Percentiles rank a stretch among this genome's conserved stretches.
phyloP scores from a whole-genome alignment of 371 early-diverging fungal species.

The Conidiobolus incongruus region DNA sequence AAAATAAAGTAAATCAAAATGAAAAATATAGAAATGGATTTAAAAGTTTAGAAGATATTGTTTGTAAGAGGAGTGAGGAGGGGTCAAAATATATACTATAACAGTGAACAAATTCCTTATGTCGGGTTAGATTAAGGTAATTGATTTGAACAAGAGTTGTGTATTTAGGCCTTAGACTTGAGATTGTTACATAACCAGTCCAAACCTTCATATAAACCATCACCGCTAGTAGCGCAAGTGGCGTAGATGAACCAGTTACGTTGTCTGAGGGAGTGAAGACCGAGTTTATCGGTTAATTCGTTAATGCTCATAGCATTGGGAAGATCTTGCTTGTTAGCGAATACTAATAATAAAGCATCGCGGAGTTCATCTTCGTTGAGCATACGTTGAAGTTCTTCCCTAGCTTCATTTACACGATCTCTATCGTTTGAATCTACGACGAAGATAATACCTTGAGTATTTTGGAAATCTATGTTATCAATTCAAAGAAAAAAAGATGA shows the following conservation, averaged over 20 bases:
- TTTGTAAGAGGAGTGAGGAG: too few species aligned
- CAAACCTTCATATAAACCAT: slow-evolving; percentile 86
- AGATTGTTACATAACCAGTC: slow-evolving; percentile 46
- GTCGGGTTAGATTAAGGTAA: too few species aligned
- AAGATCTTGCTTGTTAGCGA: slow-evolving; percentile 85
- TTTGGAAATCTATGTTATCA: slow-evolving; percentile 61
- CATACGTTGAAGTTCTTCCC: slow-evolving; percentile 70
- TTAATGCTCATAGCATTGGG: slow-evolving; percentile 69
- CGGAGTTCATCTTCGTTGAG: slow-evolving; percentile 72
- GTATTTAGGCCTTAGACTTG: slow-evolving; percentile 17
- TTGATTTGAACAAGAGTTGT: too few species aligned
- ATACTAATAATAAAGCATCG: slow-evolving; percentile 57
- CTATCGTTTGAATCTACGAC: slow-evolving; percentile 89
- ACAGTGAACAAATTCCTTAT: too few species aligned
- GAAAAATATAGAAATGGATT: too few species aligned
- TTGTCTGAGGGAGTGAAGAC: slow-evolving; percentile 52
- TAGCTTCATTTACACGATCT: slow-evolving; percentile 72
- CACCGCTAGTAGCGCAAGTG: slow-evolving; percentile 82
- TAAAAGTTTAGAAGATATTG: too few species aligned
- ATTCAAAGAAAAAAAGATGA: too few species aligned
- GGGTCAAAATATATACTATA: too few species aligned
- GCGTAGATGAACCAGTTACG: slow-evolving; percentile 87
- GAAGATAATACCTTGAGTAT: slow-evolving; percentile 83
- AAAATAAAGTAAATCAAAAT: too few species aligned
- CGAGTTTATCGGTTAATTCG: slow-evolving; percentile 67